Evolutionary conservation across 768 basidiomycete species (phyloP), one percentile per base, ranked within the genome.

Genomic region (Termitomyces sp.): DNA sequence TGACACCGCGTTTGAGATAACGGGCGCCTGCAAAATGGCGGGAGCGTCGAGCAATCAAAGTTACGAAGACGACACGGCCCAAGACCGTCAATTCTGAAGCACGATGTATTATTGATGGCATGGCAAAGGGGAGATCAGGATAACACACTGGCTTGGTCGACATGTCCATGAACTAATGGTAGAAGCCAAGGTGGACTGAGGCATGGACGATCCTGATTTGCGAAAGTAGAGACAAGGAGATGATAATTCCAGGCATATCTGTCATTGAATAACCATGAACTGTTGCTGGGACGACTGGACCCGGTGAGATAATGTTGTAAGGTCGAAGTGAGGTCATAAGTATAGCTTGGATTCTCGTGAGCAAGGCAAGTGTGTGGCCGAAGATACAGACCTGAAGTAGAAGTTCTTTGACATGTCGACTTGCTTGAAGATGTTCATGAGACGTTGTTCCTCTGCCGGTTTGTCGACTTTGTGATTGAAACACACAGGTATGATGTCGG

Each of bases 351-450:
- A 5, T 43, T 39, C n/a, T 48, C n/a, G 29, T 59, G 44, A 65
- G 52, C 41, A 32, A 2, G 5, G 20, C 10, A 10, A 20, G 24
- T 24, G 24, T 18, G 34, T 24, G 10, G n/a, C 18, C 44, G 56
- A 32, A 13, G 3, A 31, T 29, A 57, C 68, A 36, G 61, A 92
- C 92, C 92, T 94, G 73, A 98, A 98, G 74, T 98, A 99, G 69
- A 98, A 98, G 74, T 98, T 98, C 74, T 98, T 98, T n/a, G 90
- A 88, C 81, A 98, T 85, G 67, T 99, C 96, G 1, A 98, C 94
- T 70, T 95, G 92, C 68, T 94, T 94, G 77, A 98, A 99, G 9
- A 91, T 83, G 59, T 85, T 88, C 76, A 95, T 84, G 34, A 94
- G 78, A 9, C 92, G 85, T 65, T 90, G 89, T 67, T 98, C 95